These are phyloP conservation scores for Vigna trinervia DNA, from an alignment of 306 rosid species.

Conservation along the genomic window DNA sequence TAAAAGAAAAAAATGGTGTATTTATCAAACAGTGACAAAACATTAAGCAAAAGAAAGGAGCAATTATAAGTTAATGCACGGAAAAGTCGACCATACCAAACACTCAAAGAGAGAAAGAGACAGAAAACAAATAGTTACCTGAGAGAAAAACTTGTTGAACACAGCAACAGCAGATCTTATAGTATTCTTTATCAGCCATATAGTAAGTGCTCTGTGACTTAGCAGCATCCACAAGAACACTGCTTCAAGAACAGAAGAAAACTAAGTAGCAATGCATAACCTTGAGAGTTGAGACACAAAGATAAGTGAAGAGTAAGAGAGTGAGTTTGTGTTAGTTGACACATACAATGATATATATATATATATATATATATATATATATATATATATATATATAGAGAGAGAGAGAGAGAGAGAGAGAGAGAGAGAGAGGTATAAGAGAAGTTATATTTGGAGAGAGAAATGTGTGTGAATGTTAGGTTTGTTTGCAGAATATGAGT, in stretches of 20 bases:
- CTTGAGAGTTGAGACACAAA: constrained; percentile 1
- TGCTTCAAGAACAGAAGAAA: constrained; percentile 3
- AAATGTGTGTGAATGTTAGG: not conserved
- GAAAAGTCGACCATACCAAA: not conserved
- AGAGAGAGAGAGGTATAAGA: too few relatives aligned
- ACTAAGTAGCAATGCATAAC: not conserved
- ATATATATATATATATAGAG: too few relatives aligned
- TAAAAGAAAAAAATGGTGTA: not conserved
- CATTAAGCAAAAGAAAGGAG: constrained; percentile 21
- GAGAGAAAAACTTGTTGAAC: constrained; percentile 7
- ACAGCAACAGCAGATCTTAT: not conserved
- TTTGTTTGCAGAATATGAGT: constrained; percentile 16
- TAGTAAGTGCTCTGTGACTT: not conserved
- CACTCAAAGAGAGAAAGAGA: not conserved
- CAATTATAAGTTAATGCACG: not conserved
- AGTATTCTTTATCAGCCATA: not conserved
- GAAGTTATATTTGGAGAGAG: not conserved
- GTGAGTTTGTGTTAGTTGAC: not conserved
- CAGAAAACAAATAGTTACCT: constrained; percentile 21
- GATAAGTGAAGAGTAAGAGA: not conserved
- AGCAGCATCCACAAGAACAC: not conserved
- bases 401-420: not conserved
- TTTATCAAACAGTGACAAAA: constrained; percentile 13
- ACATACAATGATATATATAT: too few relatives aligned
- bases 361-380: too few relatives aligned